These are phyloP conservation scores for Leptographium wingfieldii DNA, from an alignment of 2,329 filamentous ascomycete species.

Conservation along the genomic window DNA sequence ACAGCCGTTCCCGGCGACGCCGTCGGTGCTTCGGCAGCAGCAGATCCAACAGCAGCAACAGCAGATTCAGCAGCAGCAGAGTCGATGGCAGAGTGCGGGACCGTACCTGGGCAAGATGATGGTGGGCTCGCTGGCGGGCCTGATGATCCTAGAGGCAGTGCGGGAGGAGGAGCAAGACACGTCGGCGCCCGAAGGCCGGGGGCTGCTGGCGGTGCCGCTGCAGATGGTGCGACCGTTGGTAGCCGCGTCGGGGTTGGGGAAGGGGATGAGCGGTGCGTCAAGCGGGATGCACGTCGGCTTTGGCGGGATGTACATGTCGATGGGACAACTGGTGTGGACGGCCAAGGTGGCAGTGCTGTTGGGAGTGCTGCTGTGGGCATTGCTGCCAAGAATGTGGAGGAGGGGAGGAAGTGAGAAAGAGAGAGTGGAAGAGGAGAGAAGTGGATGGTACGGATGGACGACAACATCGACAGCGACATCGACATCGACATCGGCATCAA, in stretches of 20 bases:
- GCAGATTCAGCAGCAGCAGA: constrained; percentile 24
- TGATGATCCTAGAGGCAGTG: constrained; percentile 83
- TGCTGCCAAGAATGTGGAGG: constrained; percentile 28
- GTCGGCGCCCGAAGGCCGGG: constrained; percentile 51
- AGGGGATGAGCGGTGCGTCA: not conserved
- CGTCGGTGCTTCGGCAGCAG: constrained; percentile 33
- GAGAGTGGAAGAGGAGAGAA: constrained; percentile 14
- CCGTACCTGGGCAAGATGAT: constrained; percentile 66
- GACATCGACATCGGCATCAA: constrained; percentile 10
- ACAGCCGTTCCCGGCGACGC: constrained; percentile 27
- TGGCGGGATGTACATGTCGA: constrained; percentile 39
- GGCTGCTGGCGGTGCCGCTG: constrained; percentile 39
- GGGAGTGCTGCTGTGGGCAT: constrained; percentile 40
- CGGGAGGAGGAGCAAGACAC: constrained; percentile 52
- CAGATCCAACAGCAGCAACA: constrained; percentile 21
- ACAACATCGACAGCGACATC: not conserved
- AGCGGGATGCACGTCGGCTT: constrained; percentile 33
- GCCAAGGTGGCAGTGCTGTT: constrained; percentile 41
- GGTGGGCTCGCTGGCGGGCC: constrained; percentile 79
- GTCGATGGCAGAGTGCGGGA: constrained; percentile 39
- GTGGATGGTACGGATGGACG: constrained; percentile 17
- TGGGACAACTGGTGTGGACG: constrained; percentile 32
- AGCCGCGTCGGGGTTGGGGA: constrained; percentile 16
- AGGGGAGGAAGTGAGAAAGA: not conserved
- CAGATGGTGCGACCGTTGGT: constrained; percentile 39